Evolutionary conservation across 2,329 filamentous ascomycete genomes (phyloP).

Genomic region (Elsinoe arachidis): DNA sequence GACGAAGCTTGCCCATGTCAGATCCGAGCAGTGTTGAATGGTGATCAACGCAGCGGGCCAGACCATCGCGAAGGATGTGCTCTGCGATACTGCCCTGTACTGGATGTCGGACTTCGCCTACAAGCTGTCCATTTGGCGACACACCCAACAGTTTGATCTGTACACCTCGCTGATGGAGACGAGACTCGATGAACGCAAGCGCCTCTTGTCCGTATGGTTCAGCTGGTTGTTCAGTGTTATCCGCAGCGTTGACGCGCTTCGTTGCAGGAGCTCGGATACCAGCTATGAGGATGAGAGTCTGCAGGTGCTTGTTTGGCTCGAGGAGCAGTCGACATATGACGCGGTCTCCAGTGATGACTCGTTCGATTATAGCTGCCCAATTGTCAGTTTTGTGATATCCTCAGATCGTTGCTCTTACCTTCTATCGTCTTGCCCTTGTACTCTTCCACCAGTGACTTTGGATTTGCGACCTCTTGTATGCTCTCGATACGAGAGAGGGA

Average conservation of each 20-base stretch:
- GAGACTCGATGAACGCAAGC: constrained; percentile 73
- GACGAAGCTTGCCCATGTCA: constrained; percentile 76
- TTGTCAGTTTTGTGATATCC: background rate
- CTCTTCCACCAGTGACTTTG: constrained; percentile 65
- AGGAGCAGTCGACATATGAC: constrained; percentile 75
- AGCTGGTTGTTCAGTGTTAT: constrained; percentile 70
- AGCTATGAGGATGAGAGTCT: constrained; percentile 81
- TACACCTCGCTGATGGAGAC: constrained; percentile 78
- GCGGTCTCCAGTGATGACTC: constrained; percentile 83
- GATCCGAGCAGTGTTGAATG: constrained; percentile 85
- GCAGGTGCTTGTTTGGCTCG: constrained; percentile 73
- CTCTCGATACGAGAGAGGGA: constrained; percentile 61
- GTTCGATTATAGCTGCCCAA: constrained; percentile 60
- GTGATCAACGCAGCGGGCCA: constrained; percentile 89
- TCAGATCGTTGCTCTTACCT: constrained; percentile 32
- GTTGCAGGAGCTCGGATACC: constrained; percentile 86
- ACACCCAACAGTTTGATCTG: constrained; percentile 75
- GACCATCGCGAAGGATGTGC: constrained; percentile 78
- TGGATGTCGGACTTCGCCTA: constrained; percentile 79
- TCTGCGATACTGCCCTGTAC: constrained; percentile 74
- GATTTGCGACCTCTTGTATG: constrained; percentile 69
- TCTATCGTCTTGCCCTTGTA: constrained; percentile 82
- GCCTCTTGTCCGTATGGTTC: constrained; percentile 89
- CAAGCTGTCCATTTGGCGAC: constrained; percentile 84
- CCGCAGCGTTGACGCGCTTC: constrained; percentile 69